Conservation (phyloP, 371 early-diverging fungal genomes). For the Fennellomyces sp. region DNA sequence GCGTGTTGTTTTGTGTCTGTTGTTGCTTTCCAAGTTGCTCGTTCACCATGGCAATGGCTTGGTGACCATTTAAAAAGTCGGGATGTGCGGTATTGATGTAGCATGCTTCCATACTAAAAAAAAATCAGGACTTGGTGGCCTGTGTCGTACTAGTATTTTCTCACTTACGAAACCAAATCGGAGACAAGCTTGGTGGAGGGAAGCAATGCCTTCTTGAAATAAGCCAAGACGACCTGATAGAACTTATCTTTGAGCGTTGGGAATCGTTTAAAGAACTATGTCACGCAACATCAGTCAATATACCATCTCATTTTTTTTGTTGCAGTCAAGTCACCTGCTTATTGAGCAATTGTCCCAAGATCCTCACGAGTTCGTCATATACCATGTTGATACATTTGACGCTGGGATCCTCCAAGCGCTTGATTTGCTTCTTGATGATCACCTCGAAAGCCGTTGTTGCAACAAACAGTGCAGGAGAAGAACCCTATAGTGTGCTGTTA, state of each 20-base stretch:
- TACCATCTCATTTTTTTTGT: background rate
- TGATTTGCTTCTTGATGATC: constrained; percentile 96
- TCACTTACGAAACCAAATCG: constrained; percentile 81
- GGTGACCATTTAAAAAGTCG: constrained; percentile 96
- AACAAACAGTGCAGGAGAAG: constrained; percentile 96
- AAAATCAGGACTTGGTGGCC: background rate
- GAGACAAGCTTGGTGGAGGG: constrained; percentile 95
- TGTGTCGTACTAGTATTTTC: background rate
- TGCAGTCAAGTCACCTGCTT: constrained; percentile 70
- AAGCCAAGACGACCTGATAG: constrained; percentile 87
- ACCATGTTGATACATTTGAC: constrained; percentile 93
- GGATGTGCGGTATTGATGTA: constrained; percentile 99
- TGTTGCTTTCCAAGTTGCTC: constrained; percentile 70
- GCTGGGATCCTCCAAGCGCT: constrained; percentile 95
- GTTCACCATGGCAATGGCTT: constrained; percentile 91
- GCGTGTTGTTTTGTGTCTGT: constrained; percentile 4
- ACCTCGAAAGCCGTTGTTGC: constrained; percentile 98
- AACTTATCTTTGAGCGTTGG: constrained; percentile 92
- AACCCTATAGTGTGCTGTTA: constrained; percentile 78
- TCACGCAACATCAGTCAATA: background rate
- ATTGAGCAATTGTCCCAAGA: constrained; percentile 86
- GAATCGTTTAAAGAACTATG: constrained; percentile 89
- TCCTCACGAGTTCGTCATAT: constrained; percentile 96
- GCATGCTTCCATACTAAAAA: constrained; percentile 80
- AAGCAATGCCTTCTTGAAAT: constrained; percentile 84